Conservation (phyloP, 345 rosid genomes). For the Theobroma cacao region DNA sequence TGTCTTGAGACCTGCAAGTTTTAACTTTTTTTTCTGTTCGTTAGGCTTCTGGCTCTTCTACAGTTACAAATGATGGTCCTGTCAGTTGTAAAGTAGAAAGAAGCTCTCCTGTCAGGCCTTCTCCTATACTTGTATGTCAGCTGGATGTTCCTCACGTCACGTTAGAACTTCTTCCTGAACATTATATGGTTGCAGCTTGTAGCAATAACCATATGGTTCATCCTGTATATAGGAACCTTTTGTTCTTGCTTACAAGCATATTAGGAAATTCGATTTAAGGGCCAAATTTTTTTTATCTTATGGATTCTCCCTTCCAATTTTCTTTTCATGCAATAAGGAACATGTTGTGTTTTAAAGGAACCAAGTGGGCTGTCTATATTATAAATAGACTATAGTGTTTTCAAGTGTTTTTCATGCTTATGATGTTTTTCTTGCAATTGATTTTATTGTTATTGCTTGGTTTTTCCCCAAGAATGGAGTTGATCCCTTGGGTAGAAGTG, state of each 20-base stretch:
- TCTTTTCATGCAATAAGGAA: neutral
- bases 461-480: slow-evolving; percentile 66
- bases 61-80: slow-evolving; percentile 45
- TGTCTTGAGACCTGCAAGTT: slow-evolving; percentile 6
- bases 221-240: neutral
- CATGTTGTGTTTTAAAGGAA: neutral
- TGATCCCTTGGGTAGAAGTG: slow-evolving; percentile 64
- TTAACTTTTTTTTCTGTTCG: slow-evolving; percentile 16
- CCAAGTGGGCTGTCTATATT: neutral
- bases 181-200: neutral
- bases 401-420: neutral
- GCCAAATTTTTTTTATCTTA: neutral
- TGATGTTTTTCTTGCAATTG: neutral
- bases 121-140: slow-evolving; percentile 54
- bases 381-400: neutral
- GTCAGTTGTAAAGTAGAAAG: slow-evolving; percentile 75
- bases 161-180: neutral
- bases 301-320: neutral
- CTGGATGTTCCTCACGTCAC: neutral
- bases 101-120: slow-evolving; percentile 75
- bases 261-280: neutral
- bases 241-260: neutral
- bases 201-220: neutral
- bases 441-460: neutral
- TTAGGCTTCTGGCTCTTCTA: slow-evolving; percentile 67